Conservation (phyloP, 805 yeast genomes). For the Wickerhamomyces bisporus region DNA sequence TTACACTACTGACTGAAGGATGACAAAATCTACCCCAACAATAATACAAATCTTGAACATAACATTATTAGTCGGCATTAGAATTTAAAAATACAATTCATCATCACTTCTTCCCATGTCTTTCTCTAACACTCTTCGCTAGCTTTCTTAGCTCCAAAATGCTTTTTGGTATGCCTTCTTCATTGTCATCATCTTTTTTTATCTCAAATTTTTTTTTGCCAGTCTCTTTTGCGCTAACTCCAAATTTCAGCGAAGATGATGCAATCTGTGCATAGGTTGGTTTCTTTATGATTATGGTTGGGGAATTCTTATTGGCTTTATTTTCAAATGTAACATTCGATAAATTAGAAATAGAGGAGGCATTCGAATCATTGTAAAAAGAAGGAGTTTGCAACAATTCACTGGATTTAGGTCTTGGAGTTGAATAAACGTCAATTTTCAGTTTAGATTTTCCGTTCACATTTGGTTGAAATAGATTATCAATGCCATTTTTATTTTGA, state of each 20-base stretch:
- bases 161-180: constrained; percentile 15
- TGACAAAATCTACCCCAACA: no score
- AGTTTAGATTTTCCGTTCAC: constrained; percentile 10
- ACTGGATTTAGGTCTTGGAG: constrained; percentile 27
- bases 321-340: constrained; percentile 24
- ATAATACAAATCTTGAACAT: no score
- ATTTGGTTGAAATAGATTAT: constrained; percentile 8
- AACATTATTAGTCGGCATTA: no score
- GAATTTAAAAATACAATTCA: no score
- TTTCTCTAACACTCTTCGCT: constrained; percentile 20
- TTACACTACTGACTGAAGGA: no score
- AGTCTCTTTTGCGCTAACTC: neutral
- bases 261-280: constrained; percentile 7
- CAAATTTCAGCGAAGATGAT: neutral
- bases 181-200: constrained; percentile 1
- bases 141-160: constrained; percentile 20
- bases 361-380: constrained; percentile 11
- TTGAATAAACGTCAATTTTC: constrained; percentile 17
- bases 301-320: constrained; percentile 11
- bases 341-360: constrained; percentile 20
- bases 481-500: constrained; percentile 2
- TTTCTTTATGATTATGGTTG: constrained; percentile 4
- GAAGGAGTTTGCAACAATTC: constrained; percentile 25
- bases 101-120: constrained; percentile 14
- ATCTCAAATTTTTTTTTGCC: neutral